Evolutionary conservation across 2,329 filamentous ascomycete genomes (phyloP).

Genomic region (Neodidymelliopsis sp.): DNA sequence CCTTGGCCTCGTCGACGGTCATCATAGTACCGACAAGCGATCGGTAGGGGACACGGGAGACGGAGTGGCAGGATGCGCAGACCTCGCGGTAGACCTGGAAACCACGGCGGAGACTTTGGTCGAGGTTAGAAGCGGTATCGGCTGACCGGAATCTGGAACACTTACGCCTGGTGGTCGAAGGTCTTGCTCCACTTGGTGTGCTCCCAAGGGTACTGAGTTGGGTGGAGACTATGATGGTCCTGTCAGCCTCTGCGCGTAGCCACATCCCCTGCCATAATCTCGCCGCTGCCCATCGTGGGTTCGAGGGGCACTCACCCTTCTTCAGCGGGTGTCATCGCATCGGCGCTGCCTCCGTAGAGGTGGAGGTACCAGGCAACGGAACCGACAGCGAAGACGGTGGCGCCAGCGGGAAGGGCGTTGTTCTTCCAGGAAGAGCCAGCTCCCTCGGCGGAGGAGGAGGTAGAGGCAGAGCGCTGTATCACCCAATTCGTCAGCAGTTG

Average conservation of each 20-base stretch:
- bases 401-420: slow-evolving; percentile 85
- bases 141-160: slow-evolving; percentile 28
- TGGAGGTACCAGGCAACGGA: slow-evolving; percentile 98
- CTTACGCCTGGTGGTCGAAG: slow-evolving; percentile 96
- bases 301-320: slow-evolving; percentile 81
- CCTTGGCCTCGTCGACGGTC: slow-evolving; percentile 98
- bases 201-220: slow-evolving; percentile 94
- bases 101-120: slow-evolving; percentile 85
- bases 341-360: slow-evolving; percentile 86
- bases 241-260: slow-evolving; percentile 41
- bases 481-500: slow-evolving; percentile 42
- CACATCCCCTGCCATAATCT: slow-evolving; percentile 32
- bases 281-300: slow-evolving; percentile 27
- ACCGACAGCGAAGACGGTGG: slow-evolving; percentile 84
- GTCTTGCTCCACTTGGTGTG: slow-evolving; percentile 92
- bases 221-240: slow-evolving; percentile 74
- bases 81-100: slow-evolving; percentile 99
- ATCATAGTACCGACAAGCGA: slow-evolving; percentile 86
- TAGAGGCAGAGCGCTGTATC: slow-evolving; percentile 68
- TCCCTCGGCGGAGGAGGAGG: slow-evolving; percentile 72
- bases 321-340: slow-evolving; percentile 91
- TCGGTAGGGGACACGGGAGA: slow-evolving; percentile 93
- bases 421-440: slow-evolving; percentile 79
- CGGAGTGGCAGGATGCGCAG: slow-evolving; percentile 96
- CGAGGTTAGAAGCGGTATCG: slow-evolving; percentile 4